phyloP scores from a whole-genome alignment of 192 early-diverging fungal species.

The Entomortierella chlamydospora region DNA sequence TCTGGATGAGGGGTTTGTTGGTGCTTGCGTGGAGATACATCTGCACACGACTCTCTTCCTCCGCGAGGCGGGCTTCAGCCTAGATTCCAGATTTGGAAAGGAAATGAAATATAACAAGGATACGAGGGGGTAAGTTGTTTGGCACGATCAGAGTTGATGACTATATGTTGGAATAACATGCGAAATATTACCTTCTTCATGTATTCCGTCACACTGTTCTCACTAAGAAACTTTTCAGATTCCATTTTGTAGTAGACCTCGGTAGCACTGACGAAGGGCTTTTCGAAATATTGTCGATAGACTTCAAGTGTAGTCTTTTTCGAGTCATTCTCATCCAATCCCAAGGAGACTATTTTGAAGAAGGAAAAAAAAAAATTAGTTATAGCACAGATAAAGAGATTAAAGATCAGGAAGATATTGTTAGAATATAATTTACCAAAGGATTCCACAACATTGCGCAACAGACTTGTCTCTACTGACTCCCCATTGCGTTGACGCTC shows the following conservation, averaged over 20 bases:
- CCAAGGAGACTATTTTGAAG: constrained; percentile 72
- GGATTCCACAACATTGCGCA: constrained; percentile 92
- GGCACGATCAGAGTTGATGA: no score
- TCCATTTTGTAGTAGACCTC: constrained; percentile 91
- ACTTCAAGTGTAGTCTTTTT: constrained; percentile 86
- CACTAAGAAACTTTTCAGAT: constrained; percentile 89
- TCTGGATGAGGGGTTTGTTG: constrained; percentile 79
- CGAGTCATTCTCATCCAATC: constrained; percentile 83
- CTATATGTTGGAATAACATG: no score
- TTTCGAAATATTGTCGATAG: constrained; percentile 90
- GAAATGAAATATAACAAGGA: no score
- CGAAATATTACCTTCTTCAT: constrained; percentile 95
- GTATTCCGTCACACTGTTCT: constrained; percentile 93
- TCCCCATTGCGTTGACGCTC: constrained; percentile 90
- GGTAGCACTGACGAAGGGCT: constrained; percentile 83
- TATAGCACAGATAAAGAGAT: neutral
- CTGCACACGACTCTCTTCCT: constrained; percentile 90
- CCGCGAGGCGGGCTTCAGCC: constrained; percentile 78
- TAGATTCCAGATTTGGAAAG: constrained; percentile 23
- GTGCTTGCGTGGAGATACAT: constrained; percentile 90
- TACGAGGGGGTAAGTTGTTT: no score
- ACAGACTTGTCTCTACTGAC: constrained; percentile 83
- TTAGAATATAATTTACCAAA: constrained; percentile 72
- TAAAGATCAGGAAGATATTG: neutral
- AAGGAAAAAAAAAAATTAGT: neutral